A percentile compares a stretch with the other conserved stretches of the same genome.
phyloP scores from a whole-genome alignment of 495 filamentous ascomycete genomes.

The Penicillium tannophilum region DNA sequence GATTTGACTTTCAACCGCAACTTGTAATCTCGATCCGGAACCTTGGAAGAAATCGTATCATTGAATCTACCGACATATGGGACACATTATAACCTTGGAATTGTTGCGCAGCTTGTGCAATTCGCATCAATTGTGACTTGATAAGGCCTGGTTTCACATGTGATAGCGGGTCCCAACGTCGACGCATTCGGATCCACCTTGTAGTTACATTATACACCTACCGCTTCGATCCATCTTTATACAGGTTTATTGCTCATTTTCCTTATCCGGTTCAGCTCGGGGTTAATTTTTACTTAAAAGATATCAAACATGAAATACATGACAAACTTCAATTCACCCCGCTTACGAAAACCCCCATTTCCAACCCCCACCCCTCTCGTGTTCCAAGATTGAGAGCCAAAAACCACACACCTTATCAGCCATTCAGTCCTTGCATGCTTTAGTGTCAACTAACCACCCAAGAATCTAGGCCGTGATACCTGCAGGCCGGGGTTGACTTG shows the following conservation, averaged over 20 bases:
- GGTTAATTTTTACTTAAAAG: too few relatives aligned
- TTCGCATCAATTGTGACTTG: conserved; percentile 9
- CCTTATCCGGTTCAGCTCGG: neutral
- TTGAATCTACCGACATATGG: neutral
- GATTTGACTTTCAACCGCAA: conserved; percentile 7
- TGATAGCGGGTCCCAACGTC: conserved; percentile 44
- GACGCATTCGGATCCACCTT: conserved; percentile 21
- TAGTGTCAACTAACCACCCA: conserved; percentile 1
- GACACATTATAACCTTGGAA: neutral
- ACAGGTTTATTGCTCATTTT: neutral
- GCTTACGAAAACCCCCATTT: neutral
- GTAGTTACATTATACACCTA: neutral
- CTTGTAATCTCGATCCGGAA: neutral
- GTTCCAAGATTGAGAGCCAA: neutral
- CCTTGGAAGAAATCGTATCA: neutral
- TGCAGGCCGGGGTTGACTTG: conserved; percentile 15
- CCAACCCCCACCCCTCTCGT: neutral
- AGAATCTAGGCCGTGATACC: conserved; percentile 15
- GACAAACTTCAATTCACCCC: neutral
- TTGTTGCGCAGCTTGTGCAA: neutral
- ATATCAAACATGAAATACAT: too few relatives aligned
- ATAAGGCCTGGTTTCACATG: conserved; percentile 34
- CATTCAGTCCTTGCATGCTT: conserved; percentile 10
- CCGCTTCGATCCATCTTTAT: too few relatives aligned
- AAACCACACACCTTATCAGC: conserved; percentile 16